Evolutionary conservation across 495 filamentous ascomycete species (phyloP).

Genomic region (Tuber aestivum): DNA sequence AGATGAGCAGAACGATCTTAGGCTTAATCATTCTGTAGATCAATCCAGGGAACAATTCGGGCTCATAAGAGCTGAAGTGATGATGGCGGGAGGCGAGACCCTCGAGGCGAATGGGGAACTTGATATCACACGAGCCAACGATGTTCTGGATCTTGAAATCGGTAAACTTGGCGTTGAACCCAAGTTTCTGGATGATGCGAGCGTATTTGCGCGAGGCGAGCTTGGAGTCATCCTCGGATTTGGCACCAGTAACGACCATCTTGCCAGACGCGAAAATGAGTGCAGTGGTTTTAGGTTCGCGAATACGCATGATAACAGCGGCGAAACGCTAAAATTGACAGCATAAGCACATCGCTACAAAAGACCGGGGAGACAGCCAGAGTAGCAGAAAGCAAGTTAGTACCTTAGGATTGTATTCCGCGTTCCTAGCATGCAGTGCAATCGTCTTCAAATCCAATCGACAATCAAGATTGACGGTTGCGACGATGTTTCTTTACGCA

Average conservation of each 20-base stretch:
- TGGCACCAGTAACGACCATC: conserved; percentile 99
- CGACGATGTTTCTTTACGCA: conserved; percentile 93
- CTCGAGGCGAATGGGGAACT: conserved; percentile 96
- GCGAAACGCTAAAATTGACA: conserved; percentile 79
- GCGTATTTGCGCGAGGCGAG: conserved; percentile 96
- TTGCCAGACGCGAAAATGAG: conserved; percentile 97
- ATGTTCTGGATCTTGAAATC: conserved; percentile 99
- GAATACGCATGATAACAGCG: conserved; percentile 99
- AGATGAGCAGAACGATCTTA: conserved; percentile 97
- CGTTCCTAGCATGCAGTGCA: conserved; percentile 94
- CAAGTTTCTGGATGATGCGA: conserved; percentile 98
- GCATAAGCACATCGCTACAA: conserved; percentile 47
- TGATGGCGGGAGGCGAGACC: conserved; percentile 93
- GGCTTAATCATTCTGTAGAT: conserved; percentile 99
- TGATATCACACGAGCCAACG: conserved; percentile 97
- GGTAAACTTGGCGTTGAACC: conserved; percentile 98
- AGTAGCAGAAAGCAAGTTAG: conserved; percentile 44
- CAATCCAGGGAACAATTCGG: conserved; percentile 95
- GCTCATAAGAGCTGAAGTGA: conserved; percentile 98
- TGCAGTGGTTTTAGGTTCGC: conserved; percentile 96
- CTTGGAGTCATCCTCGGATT: conserved; percentile 96
- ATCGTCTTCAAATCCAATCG: conserved; percentile 98
- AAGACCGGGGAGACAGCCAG: conserved; percentile 45
- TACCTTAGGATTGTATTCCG: conserved; percentile 98
- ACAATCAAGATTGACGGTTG: conserved; percentile 97